Conservation (phyloP, 768 basidiomycete species). For the Hirschioporus abietinus region DNA sequence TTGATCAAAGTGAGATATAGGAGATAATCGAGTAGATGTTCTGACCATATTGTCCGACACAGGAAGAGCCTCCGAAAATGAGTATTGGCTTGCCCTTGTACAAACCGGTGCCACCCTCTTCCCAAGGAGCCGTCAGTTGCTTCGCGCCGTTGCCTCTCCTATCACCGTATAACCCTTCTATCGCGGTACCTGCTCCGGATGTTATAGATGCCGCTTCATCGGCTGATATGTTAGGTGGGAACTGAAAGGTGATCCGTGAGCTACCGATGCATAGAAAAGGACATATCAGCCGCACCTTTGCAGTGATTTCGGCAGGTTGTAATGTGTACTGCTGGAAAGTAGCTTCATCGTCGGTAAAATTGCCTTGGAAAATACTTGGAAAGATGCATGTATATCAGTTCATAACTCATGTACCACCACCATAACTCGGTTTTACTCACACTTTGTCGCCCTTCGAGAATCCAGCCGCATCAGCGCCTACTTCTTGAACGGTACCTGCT, state of each 20-base stretch:
- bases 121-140: constrained; percentile 16
- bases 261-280: background rate
- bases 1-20: background rate
- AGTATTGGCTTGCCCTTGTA: constrained; percentile 16
- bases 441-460: constrained; percentile 22
- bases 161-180: constrained; percentile 15
- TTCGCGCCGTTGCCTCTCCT: constrained; percentile 13
- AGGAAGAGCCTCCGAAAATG: constrained; percentile 18
- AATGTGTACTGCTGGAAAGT: constrained; percentile 19
- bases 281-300: no score
- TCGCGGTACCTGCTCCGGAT: constrained; percentile 17
- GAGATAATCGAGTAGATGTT: background rate
- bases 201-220: constrained; percentile 19
- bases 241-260: constrained; percentile 2
- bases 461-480: constrained; percentile 17
- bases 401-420: constrained; percentile 5
- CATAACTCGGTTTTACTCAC: constrained; percentile 9
- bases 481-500: constrained; percentile 18
- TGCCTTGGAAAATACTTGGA: constrained; percentile 5
- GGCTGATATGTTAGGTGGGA: constrained; percentile 18
- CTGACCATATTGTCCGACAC: constrained; percentile 18
- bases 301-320: no score
- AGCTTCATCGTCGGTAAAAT: constrained; percentile 2
- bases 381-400: constrained; percentile 5
- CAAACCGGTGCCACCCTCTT: constrained; percentile 12